Evolutionary conservation across 495 filamentous ascomycete species (phyloP).

Genomic region (Glarea lozoyensis): DNA sequence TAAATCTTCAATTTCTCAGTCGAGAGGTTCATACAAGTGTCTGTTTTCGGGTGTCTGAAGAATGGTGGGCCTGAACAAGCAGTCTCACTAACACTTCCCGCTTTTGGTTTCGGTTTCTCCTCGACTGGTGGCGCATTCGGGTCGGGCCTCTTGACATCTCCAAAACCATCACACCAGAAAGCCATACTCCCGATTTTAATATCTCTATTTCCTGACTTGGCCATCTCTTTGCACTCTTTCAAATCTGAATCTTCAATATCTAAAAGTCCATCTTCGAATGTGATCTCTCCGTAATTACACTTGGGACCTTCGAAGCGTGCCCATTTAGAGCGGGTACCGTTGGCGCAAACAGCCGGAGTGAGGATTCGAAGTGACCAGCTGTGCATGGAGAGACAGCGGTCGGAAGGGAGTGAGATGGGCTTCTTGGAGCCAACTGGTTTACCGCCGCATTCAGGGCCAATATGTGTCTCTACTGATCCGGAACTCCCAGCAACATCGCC

Average conservation of each 20-base stretch:
- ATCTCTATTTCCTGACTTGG: background rate
- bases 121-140: background rate
- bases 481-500: background rate
- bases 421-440: background rate
- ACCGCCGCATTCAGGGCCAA: background rate
- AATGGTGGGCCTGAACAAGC: background rate
- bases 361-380: background rate
- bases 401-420: background rate
- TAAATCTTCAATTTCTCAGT: background rate
- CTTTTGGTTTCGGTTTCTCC: background rate
- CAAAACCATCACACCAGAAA: background rate
- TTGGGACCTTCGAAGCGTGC: background rate
- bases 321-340: background rate
- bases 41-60: background rate
- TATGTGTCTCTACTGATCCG: background rate
- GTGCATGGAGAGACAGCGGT: background rate
- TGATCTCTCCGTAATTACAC: background rate
- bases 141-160: background rate
- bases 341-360: constrained; percentile 1
- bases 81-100: background rate
- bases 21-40: background rate
- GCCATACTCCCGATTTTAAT: background rate
- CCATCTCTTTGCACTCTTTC: background rate
- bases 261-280: background rate
- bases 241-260: background rate